Conservation (phyloP, 257 asterid genomes). For the Solanum microdontum region DNA sequence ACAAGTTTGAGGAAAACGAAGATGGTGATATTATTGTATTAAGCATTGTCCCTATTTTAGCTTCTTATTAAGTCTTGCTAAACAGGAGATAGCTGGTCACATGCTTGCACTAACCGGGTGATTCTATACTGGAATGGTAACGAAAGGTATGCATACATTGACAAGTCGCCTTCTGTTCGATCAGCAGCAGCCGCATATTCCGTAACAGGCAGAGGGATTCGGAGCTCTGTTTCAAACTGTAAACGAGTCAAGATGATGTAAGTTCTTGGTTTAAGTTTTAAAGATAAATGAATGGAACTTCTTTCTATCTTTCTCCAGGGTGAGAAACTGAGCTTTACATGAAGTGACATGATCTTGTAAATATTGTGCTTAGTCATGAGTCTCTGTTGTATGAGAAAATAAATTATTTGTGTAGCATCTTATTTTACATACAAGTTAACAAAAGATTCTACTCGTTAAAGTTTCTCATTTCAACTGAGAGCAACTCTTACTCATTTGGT, state of each 20-base stretch:
- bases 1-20: too few relatives aligned
- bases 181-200: slow-evolving; percentile 79
- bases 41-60: background rate
- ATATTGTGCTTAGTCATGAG: background rate
- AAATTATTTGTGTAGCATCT: background rate
- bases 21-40: background rate
- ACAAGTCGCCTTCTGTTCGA: slow-evolving; percentile 77
- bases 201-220: slow-evolving; percentile 66
- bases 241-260: slow-evolving; percentile 70
- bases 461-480: background rate
- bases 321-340: background rate
- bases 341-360: background rate
- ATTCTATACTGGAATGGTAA: slow-evolving; percentile 79
- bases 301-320: background rate
- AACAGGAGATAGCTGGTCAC: slow-evolving; percentile 98
- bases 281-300: background rate
- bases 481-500: background rate
- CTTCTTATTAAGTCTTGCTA: background rate
- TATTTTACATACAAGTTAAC: background rate
- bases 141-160: slow-evolving; percentile 69
- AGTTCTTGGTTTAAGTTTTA: background rate
- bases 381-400: background rate
- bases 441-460: background rate
- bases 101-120: slow-evolving; percentile 85
- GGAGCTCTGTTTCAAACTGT: slow-evolving; percentile 51